Conservation (phyloP, 306 rosid genomes). For the Benincasa hispida region DNA sequence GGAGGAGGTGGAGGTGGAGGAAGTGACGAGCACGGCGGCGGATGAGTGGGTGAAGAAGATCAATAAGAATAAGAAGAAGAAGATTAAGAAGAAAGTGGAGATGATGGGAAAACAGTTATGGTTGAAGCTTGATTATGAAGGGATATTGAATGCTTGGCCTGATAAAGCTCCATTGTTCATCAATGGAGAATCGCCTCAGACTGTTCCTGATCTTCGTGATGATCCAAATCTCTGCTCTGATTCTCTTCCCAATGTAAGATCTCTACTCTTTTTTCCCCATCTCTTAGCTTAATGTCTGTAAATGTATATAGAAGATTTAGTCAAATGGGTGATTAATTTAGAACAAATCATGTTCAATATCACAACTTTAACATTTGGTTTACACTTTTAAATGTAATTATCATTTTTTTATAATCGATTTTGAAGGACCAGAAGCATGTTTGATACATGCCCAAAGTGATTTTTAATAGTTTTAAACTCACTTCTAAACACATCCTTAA, state of each 20-base stretch:
- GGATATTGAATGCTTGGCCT: constrained; percentile 81
- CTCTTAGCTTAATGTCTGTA: too few species aligned
- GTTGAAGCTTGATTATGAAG: constrained; percentile 75
- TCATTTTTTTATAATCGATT: too few species aligned
- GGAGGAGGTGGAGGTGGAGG: constrained; percentile 19
- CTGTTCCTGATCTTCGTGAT: constrained; percentile 44
- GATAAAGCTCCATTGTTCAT: constrained; percentile 64
- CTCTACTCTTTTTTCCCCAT: neutral
- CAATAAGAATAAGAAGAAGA: neutral
- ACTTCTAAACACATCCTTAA: too few species aligned
- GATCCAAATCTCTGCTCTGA: constrained; percentile 2
- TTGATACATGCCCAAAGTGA: too few species aligned
- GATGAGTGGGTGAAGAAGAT: neutral
- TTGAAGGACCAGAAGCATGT: too few species aligned
- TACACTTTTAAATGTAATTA: too few species aligned
- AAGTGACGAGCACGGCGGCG: constrained; percentile 19
- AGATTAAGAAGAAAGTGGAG: neutral
- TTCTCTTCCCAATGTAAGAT: constrained; percentile 31
- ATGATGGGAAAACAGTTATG: constrained; percentile 16
- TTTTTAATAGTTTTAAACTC: too few species aligned
- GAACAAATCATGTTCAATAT: too few species aligned
- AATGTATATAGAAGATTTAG: too few species aligned
- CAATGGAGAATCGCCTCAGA: constrained; percentile 39
- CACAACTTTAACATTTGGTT: too few species aligned
- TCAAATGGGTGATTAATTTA: too few species aligned